Evolutionary conservation across 192 early-diverging fungal genomes (phyloP), one percentile per base, ranked within the genome.

Genomic region (Borealophlyctis nickersoniae): DNA sequence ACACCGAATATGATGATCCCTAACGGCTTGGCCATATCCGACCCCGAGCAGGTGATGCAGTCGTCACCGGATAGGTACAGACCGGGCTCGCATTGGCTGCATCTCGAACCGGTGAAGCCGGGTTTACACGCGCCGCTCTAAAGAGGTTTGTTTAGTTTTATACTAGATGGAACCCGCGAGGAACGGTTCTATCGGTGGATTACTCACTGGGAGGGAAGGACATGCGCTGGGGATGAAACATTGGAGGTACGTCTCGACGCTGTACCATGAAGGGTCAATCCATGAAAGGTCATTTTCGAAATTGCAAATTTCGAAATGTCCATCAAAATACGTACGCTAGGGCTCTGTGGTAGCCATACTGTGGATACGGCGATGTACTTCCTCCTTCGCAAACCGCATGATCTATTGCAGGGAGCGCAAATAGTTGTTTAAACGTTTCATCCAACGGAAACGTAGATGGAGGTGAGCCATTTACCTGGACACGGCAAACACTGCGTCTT

Each of bases 61-160:
- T 68, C 58, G 1, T 29, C 45, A 13, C 50, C 49, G 1, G 52
- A 22, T 23, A 61, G 24, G 27, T 54, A 61, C 7, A 36, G 50
- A 4, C 66, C 66, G 4, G 28, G 23, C 39, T 27, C 23, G 36
- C 66, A 68, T 35, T 61, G 4, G 45, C 57, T 61, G 58, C 66
- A 68, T 3, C 66, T 48, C 4, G 66, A 61, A 7, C 66, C 66
- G 16, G 59, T 61, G 36, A 68, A 68, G 35, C 66, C 66, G 4
- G 27, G 31, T 61, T 60, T 61, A 39, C 66, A 68, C 14, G 55
- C 36, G 0, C 65, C 65, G 26, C 34, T 24, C 66, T 68, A 23
- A 23, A 22, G 52, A 51, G 0, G 13, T 4, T 45, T 56, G 52
- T 54, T 13, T 28, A 3, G 1, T 22, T 32, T n/a, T n/a, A n/a